These are phyloP conservation scores for Podospora comata DNA, from an alignment of 495 filamentous ascomycete genomes.

Conservation along the genomic window DNA sequence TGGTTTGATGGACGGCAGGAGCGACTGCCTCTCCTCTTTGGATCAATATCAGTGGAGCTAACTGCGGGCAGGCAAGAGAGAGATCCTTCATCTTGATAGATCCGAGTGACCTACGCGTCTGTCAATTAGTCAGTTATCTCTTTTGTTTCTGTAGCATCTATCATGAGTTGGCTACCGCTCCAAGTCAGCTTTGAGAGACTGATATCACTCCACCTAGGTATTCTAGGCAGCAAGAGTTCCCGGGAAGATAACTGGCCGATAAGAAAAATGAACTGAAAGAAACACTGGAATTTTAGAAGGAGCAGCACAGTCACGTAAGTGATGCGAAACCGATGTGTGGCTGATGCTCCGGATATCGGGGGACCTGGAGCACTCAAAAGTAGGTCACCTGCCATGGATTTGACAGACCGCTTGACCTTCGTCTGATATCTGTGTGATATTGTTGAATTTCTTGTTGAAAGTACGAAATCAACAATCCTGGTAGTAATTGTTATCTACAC, in stretches of 20 bases:
- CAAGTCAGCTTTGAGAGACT: background rate
- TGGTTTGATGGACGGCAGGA: background rate
- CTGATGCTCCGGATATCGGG: background rate
- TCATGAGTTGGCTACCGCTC: background rate
- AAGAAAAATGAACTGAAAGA: no score
- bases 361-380: background rate
- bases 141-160: background rate
- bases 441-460: background rate
- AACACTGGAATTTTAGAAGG: no score
- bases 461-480: no score
- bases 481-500: background rate
- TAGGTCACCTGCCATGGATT: no score
- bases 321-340: background rate
- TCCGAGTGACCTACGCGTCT: no score
- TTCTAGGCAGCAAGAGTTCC: background rate
- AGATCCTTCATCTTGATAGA: no score
- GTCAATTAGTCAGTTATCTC: no score
- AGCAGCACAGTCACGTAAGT: background rate
- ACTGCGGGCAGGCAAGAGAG: no score
- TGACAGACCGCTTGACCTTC: background rate
- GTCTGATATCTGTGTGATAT: background rate
- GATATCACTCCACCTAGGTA: background rate
- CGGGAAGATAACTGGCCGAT: no score
- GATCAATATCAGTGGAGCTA: no score
- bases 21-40: background rate